These are phyloP conservation scores for Kwoniella sp. DNA, from an alignment of 768 basidiomycete species.

Conservation along the genomic window DNA sequence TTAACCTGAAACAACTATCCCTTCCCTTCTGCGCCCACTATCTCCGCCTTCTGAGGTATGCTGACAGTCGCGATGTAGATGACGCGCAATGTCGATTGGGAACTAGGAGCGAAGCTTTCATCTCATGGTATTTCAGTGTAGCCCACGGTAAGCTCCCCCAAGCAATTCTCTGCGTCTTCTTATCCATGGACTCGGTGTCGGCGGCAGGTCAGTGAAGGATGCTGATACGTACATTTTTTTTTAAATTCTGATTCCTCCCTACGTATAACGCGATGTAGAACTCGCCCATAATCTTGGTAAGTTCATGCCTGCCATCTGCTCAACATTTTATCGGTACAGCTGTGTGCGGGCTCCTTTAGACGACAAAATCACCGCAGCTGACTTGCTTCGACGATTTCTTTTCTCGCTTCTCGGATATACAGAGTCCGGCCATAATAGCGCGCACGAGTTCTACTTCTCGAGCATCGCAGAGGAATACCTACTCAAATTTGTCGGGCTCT, in stretches of 20 bases:
- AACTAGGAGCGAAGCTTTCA: slow-evolving; percentile 67
- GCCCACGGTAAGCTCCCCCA: slow-evolving; percentile 65
- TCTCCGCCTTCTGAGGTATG: not conserved
- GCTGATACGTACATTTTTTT: not conserved
- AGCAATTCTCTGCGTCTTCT: too few species aligned
- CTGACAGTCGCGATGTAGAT: slow-evolving; percentile 59
- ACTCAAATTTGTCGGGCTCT: slow-evolving; percentile 39
- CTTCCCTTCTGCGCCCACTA: too few species aligned
- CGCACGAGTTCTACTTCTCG: slow-evolving; percentile 93
- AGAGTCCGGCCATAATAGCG: slow-evolving; percentile 69
- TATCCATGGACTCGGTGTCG: not conserved
- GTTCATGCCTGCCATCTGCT: slow-evolving; percentile 4
- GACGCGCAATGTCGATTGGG: slow-evolving; percentile 66
- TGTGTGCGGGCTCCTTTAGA: too few species aligned
- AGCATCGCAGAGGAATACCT: slow-evolving; percentile 73
- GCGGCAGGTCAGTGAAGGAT: too few species aligned
- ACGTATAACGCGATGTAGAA: slow-evolving; percentile 10
- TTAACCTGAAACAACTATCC: not conserved
- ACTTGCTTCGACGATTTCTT: too few species aligned
- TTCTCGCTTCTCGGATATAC: not conserved
- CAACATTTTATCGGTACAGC: too few species aligned
- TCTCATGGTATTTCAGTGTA: slow-evolving; percentile 88
- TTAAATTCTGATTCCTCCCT: not conserved
- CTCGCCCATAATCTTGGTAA: slow-evolving; percentile 43
- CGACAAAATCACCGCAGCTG: too few species aligned